phyloP scores from a whole-genome alignment of 1,284 basidiomycete genomes.

The Papiliotrema nemorosa region DNA sequence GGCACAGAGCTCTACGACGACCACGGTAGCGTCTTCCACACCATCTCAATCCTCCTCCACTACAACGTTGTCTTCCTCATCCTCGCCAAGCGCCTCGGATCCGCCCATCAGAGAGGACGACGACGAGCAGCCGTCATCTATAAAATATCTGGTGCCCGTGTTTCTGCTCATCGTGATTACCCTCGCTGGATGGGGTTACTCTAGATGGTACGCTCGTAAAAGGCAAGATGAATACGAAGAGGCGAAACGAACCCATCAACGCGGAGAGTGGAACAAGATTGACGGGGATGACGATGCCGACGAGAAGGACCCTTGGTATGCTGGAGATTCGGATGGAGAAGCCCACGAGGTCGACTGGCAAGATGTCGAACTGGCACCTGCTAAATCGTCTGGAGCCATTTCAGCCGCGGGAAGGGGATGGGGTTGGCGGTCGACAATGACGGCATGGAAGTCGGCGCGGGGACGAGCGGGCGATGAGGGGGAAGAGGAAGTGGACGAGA shows the following conservation, averaged over 20 bases:
- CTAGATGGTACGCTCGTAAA: slow-evolving; percentile 9
- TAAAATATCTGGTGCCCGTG: slow-evolving; percentile 22
- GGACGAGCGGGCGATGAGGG: slow-evolving; percentile 3
- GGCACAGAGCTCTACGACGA: neutral
- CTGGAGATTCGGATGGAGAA: slow-evolving; percentile 1
- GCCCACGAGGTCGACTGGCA: slow-evolving; percentile 2
- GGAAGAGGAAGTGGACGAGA: neutral
- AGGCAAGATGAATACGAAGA: neutral
- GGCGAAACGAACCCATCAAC: neutral
- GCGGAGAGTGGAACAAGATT: slow-evolving; percentile 14
- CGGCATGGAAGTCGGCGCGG: slow-evolving; percentile 17
- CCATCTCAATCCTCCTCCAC: slow-evolving; percentile 2
- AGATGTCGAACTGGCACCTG: neutral
- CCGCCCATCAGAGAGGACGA: neutral
- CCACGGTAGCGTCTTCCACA: neutral
- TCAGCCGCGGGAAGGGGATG: slow-evolving; percentile 10
- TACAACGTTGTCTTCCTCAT: slow-evolving; percentile 5
- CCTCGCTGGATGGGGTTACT: slow-evolving; percentile 12
- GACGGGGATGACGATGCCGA: slow-evolving; percentile 8
- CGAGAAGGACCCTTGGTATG: slow-evolving; percentile 9
- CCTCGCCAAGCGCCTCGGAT: neutral
- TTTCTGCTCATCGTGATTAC: slow-evolving; percentile 22
- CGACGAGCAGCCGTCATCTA: slow-evolving; percentile 9
- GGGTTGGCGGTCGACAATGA: slow-evolving; percentile 16
- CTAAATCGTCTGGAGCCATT: neutral